Percentiles rank a stretch among this genome's conserved stretches.
Evolutionary conservation across 2,329 filamentous ascomycete species (phyloP).

Genomic region (Talaromyces sp.): DNA sequence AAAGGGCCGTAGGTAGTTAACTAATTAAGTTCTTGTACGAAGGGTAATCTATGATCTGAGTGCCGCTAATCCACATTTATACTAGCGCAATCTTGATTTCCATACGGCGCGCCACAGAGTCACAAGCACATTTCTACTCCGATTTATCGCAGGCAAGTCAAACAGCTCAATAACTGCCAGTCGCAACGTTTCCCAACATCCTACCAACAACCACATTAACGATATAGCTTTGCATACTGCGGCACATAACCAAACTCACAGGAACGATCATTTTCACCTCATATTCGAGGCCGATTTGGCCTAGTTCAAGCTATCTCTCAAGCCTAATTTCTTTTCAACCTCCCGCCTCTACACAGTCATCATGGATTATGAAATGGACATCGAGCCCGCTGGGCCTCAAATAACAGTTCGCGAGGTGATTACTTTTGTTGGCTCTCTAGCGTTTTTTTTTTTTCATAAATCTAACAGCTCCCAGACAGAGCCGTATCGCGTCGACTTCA

Average conservation of each 20-base stretch:
- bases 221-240: neutral
- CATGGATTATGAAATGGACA: conserved; percentile 48
- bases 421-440: neutral
- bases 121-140: neutral
- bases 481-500: conserved; percentile 79
- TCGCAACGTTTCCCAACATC: neutral
- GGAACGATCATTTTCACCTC: neutral
- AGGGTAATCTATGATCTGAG: no score
- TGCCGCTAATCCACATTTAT: neutral
- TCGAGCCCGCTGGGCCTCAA: conserved; percentile 47
- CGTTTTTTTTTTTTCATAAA: neutral
- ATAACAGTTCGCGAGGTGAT: conserved; percentile 47
- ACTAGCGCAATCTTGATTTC: neutral
- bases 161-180: neutral
- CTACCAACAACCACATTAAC: neutral
- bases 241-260: neutral
- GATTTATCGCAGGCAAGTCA: neutral
- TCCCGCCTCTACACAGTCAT: conserved; percentile 12
- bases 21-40: no score
- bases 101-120: neutral
- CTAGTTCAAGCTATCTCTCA: neutral
- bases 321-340: neutral
- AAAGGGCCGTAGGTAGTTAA: no score
- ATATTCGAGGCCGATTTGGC: neutral
- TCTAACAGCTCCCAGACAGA: conserved; percentile 59